phyloP scores from a whole-genome alignment of 1,139 yeast species.

The Pichia sp. region DNA sequence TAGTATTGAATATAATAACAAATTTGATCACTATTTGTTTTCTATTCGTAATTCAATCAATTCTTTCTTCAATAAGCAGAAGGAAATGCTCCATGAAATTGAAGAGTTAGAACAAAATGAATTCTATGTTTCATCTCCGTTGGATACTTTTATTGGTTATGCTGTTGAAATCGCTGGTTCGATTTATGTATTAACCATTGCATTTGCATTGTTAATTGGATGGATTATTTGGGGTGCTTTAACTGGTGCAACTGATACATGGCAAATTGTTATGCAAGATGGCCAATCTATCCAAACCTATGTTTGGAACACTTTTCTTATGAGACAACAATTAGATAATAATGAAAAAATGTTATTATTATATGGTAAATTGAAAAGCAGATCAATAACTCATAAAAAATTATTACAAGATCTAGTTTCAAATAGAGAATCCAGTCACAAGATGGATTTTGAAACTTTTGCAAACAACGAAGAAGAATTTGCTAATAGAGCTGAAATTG shows the following conservation, averaged over 20 bases:
- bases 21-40: not conserved
- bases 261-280: slow-evolving; percentile 39
- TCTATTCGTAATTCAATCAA: not conserved
- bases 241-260: slow-evolving; percentile 28
- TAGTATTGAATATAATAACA: too few species aligned
- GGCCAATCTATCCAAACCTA: slow-evolving; percentile 36
- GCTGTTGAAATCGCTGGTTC: slow-evolving; percentile 28
- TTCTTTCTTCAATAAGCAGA: slow-evolving; percentile 1
- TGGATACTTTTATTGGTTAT: slow-evolving; percentile 13
- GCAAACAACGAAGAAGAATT: not conserved
- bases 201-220: slow-evolving; percentile 27
- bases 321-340: slow-evolving; percentile 34
- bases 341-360: slow-evolving; percentile 18
- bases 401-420: slow-evolving; percentile 13
- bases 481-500: not conserved
- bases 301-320: slow-evolving; percentile 35
- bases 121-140: slow-evolving; percentile 14
- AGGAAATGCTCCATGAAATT: not conserved
- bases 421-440: slow-evolving; percentile 1
- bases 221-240: slow-evolving; percentile 32
- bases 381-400: slow-evolving; percentile 25
- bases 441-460: slow-evolving; percentile 1
- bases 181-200: slow-evolving; percentile 23
- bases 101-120: slow-evolving; percentile 11
- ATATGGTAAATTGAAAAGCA: slow-evolving; percentile 30